Conservation (phyloP, 805 yeast species). For the Teunomyces gatunensis region DNA sequence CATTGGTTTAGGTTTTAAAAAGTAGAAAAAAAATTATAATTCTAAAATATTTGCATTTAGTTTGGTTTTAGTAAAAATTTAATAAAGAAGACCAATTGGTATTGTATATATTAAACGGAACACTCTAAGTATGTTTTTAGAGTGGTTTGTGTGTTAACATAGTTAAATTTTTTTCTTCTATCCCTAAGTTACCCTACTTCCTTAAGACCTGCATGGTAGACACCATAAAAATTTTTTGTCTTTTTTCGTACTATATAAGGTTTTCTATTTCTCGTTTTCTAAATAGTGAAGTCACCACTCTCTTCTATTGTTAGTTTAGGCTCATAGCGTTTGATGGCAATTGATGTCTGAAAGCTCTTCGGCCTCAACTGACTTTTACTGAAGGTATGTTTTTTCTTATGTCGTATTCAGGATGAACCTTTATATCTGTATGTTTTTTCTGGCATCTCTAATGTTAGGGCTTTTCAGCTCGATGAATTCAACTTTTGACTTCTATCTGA, state of each 20-base stretch:
- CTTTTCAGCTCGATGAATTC: slow-evolving; percentile 75
- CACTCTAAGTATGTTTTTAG: too few species aligned
- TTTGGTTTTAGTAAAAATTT: not conserved
- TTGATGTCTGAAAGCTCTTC: not conserved
- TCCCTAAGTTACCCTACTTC: not conserved
- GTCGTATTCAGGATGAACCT: slow-evolving; percentile 33
- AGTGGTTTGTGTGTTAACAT: not conserved
- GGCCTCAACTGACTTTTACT: not conserved
- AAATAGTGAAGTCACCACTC: not conserved
- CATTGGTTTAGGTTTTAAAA: not conserved
- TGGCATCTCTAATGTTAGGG: slow-evolving; percentile 93
- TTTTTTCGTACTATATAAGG: not conserved
- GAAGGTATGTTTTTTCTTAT: not conserved
- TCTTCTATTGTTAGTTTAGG: slow-evolving; percentile 1
- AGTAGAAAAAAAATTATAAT: not conserved
- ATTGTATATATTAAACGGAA: too few species aligned
- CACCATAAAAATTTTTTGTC: not conserved
- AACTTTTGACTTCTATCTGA: slow-evolving; percentile 71
- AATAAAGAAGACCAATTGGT: not conserved
- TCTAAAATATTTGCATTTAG: not conserved
- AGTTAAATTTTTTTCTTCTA: not conserved
- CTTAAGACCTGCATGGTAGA: not conserved
- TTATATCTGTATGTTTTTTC: slow-evolving; percentile 57
- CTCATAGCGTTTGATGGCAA: not conserved
- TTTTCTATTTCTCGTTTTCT: not conserved